Evolutionary conservation across 164 flowering plant genomes (phyloP), one percentile per base, ranked within the genome.

Genomic region (Dillenia turbinata): DNA sequence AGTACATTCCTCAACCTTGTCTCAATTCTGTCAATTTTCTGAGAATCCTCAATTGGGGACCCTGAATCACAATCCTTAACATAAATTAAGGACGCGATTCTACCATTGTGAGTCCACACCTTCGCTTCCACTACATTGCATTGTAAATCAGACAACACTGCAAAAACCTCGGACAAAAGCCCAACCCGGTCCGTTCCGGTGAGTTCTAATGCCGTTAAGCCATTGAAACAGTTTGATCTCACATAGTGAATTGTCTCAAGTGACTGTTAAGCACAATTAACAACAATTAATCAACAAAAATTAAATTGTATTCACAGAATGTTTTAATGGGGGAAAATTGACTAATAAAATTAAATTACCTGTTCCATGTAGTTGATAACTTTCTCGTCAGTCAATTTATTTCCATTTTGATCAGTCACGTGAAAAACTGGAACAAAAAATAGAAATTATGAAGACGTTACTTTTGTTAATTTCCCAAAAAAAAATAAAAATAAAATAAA

Each of bases 51-150:
- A 26, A 85, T 85, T 0, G 78, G 81, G 44, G 72, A 79, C 40
- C 88, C 88, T 0, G 90, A 83, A 52, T 80, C 66, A 15, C 78
- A 68, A 33, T 88, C 95, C 61, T 83, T 86, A 0, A 86, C 78
- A 52, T 81, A 75, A 3, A 90, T 82, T 5, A 88, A 60, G 8
- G 92, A 81, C 0, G 95, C 95, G 16, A 88, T 81, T 11, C 95
- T 60, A 7, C 90, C 90, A 67, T 86, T 88, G 72, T 88, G 92
- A 3, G 95, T 86, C 97, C 97, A 88, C 50, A 88, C 80, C 49
- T 88, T 86, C 2, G 92, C 77, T 19, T 90, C 90, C 0, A 88
- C 91, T n/a, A 90, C 85, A 74, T 75, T 72, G 63, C 90, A 83
- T 13, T 85, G 71, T 53, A 88, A 66, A 40, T 86, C 83, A 2